Evolutionary conservation across 1,139 yeast genomes (phyloP).

Genomic region (Arxiozyma slooffiae): DNA sequence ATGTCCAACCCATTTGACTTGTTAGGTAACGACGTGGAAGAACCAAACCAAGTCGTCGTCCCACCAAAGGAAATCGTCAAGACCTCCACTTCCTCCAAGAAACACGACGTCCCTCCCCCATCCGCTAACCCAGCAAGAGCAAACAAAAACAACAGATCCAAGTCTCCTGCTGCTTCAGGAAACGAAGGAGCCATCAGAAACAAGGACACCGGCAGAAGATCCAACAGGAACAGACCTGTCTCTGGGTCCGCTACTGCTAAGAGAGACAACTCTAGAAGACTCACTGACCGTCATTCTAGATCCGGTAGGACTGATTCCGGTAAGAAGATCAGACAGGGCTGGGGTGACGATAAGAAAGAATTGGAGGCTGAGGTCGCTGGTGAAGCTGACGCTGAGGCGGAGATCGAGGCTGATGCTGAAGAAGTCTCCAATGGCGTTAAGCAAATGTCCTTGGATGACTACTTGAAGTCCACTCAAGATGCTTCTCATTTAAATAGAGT

Average conservation of each 20-base stretch:
- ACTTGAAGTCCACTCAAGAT: conserved; percentile 46
- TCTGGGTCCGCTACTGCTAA: conserved; percentile 46
- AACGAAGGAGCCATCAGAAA: conserved; percentile 84
- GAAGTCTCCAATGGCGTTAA: conserved; percentile 38
- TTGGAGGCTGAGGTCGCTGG: conserved; percentile 38
- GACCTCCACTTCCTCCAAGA: conserved; percentile 77
- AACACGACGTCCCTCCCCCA: conserved; percentile 76
- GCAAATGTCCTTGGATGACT: conserved; percentile 53
- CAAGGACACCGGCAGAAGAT: conserved; percentile 50
- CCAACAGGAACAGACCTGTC: conserved; percentile 56
- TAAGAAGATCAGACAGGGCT: conserved; percentile 78
- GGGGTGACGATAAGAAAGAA: conserved; percentile 64
- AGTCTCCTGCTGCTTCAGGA: conserved; percentile 65
- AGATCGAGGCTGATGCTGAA: conserved; percentile 41
- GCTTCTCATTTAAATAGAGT: conserved; percentile 37
- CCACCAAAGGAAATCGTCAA: conserved; percentile 71
- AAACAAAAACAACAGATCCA: conserved; percentile 58
- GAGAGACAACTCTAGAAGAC: conserved; percentile 53
- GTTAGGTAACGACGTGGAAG: conserved; percentile 74
- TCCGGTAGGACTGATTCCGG: conserved; percentile 73
- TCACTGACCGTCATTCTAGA: conserved; percentile 72
- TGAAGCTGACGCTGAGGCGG: conserved; percentile 39
- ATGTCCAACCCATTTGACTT: conserved; percentile 43
- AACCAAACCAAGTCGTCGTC: conserved; percentile 41
- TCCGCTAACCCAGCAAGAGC: conserved; percentile 76